Conservation (phyloP, 768 basidiomycete species). For the Russula vinacea region DNA sequence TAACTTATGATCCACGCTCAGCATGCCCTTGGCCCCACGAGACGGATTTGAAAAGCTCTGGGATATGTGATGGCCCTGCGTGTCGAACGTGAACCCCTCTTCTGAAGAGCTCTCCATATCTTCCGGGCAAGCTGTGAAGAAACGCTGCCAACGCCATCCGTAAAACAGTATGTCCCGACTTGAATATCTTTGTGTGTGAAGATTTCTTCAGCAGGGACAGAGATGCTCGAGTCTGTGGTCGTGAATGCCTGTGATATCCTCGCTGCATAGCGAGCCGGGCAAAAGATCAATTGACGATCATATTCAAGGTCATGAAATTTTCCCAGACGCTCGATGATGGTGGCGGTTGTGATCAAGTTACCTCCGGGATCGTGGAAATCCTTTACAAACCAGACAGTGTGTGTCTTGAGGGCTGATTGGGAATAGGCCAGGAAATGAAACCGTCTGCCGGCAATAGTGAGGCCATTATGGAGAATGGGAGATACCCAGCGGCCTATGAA, state of each 20-base stretch:
- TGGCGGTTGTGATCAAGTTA: constrained; percentile 39
- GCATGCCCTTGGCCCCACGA: constrained; percentile 65
- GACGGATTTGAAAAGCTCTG: constrained; percentile 57
- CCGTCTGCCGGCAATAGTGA: constrained; percentile 51
- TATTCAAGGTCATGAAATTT: constrained; percentile 48
- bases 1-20: constrained; percentile 55
- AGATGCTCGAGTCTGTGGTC: constrained; percentile 59
- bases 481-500: constrained; percentile 53
- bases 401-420: constrained; percentile 64
- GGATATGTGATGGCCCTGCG: constrained; percentile 41
- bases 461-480: constrained; percentile 42
- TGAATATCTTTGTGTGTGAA: constrained; percentile 48
- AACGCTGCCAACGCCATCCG: constrained; percentile 69
- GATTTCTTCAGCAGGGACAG: constrained; percentile 43
- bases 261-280: constrained; percentile 69
- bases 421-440: constrained; percentile 72
- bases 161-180: constrained; percentile 47
- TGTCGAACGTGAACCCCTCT: constrained; percentile 39
- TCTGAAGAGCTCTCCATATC: constrained; percentile 44
- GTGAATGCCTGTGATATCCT: constrained; percentile 74
- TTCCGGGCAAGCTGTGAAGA: constrained; percentile 51
- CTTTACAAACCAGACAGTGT: constrained; percentile 61
- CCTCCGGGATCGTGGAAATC: constrained; percentile 43
- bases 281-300: constrained; percentile 49
- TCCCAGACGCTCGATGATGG: constrained; percentile 56